Evolutionary conservation across 495 filamentous ascomycete species (phyloP).

Genomic region (Neurospora discreta): DNA sequence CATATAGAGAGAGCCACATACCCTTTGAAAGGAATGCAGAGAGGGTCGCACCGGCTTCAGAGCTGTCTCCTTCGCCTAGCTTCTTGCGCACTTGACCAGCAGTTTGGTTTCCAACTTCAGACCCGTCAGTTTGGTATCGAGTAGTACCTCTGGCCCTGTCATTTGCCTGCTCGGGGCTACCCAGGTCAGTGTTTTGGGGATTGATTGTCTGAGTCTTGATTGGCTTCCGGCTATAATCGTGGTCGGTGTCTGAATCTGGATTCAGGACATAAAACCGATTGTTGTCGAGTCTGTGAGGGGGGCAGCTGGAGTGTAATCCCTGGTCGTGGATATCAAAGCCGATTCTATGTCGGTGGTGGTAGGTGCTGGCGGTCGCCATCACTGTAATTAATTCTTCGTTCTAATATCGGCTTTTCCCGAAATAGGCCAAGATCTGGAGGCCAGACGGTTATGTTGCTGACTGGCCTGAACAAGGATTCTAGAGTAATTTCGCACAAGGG

Average conservation of each 20-base stretch:
- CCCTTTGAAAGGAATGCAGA: background rate
- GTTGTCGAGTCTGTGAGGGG: constrained; percentile 10
- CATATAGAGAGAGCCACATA: too few species aligned
- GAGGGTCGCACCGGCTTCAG: background rate
- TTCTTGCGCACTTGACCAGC: background rate
- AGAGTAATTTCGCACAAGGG: background rate
- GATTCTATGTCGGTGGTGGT: constrained; percentile 1
- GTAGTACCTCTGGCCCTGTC: background rate
- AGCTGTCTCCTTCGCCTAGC: background rate
- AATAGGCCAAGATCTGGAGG: constrained; percentile 14
- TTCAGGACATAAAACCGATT: constrained; percentile 5
- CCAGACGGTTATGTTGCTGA: background rate
- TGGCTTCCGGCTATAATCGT: background rate
- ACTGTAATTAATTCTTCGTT: constrained; percentile 11
- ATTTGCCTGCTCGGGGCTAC: background rate
- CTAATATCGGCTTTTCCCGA: constrained; percentile 2
- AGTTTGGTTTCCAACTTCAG: background rate
- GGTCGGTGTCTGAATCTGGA: background rate
- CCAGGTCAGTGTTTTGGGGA: background rate
- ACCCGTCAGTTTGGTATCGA: background rate
- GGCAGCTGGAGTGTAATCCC: constrained; percentile 2
- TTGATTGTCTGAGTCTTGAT: background rate
- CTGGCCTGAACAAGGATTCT: background rate
- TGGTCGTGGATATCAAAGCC: constrained; percentile 14
- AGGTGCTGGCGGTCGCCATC: constrained; percentile 15